Percentiles rank a stretch among this genome's conserved stretches.
Conservation (phyloP, 352 stramenopile species). For the Phytophthora cryptogea region DNA sequence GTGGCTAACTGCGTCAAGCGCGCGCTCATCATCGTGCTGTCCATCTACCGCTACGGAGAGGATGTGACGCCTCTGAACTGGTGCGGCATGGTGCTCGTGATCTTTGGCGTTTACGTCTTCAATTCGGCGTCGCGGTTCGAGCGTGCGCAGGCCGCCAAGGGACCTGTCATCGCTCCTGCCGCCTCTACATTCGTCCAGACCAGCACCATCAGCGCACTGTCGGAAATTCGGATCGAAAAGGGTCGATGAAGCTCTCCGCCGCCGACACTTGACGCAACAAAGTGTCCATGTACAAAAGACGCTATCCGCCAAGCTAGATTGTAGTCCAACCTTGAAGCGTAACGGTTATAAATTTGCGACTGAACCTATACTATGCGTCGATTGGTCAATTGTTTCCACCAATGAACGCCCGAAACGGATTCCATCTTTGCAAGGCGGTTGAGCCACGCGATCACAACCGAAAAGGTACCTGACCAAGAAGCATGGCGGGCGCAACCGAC, state of each 20-base stretch:
- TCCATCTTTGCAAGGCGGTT: slow-evolving; percentile 5
- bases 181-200: slow-evolving; percentile 41
- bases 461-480: slow-evolving; percentile 27
- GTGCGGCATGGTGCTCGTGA: slow-evolving; percentile 87
- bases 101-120: slow-evolving; percentile 90
- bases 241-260: slow-evolving; percentile 21
- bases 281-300: slow-evolving; percentile 27
- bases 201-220: slow-evolving; percentile 59
- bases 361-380: background rate
- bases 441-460: slow-evolving; percentile 24
- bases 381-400: slow-evolving; percentile 3
- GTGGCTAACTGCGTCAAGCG: slow-evolving; percentile 93
- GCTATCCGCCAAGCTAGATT: slow-evolving; percentile 1
- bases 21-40: slow-evolving; percentile 89
- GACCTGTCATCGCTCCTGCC: slow-evolving; percentile 37
- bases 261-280: background rate
- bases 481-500: slow-evolving; percentile 54
- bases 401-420: background rate
- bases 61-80: slow-evolving; percentile 81
- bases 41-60: slow-evolving; percentile 91
- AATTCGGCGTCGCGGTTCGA: slow-evolving; percentile 75
- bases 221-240: slow-evolving; percentile 73
- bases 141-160: slow-evolving; percentile 37
- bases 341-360: slow-evolving; percentile 7
- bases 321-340: slow-evolving; percentile 2